phyloP scores from a whole-genome alignment of 495 filamentous ascomycete species.

The Aspergillus cavernicola region DNA sequence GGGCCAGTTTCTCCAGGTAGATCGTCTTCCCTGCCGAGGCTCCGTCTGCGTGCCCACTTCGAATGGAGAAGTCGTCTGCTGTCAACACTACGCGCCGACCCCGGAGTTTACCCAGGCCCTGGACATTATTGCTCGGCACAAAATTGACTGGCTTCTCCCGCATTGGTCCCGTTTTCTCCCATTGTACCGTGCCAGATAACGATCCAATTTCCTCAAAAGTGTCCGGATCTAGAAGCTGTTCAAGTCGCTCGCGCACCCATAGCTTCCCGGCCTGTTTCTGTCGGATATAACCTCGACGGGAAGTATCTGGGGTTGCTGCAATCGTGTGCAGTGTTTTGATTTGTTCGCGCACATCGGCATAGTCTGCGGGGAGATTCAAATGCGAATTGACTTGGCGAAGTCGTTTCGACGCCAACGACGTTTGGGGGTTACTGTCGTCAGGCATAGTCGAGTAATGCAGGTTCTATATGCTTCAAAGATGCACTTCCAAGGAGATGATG shows the following conservation, averaged over 20 bases:
- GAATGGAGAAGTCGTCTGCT: slow-evolving; percentile 61
- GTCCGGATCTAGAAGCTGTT: slow-evolving; percentile 49
- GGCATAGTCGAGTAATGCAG: not conserved
- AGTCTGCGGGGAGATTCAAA: slow-evolving; percentile 50
- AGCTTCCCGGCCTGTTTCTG: slow-evolving; percentile 62
- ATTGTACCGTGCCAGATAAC: slow-evolving; percentile 54
- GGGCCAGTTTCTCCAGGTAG: slow-evolving; percentile 53
- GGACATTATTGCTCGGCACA: slow-evolving; percentile 54
- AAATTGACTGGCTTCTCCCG: slow-evolving; percentile 49
- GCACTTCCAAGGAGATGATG: not conserved
- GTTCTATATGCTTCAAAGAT: not conserved
- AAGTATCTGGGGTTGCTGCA: slow-evolving; percentile 50
- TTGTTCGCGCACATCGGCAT: slow-evolving; percentile 56
- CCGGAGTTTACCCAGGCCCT: slow-evolving; percentile 43
- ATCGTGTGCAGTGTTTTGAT: slow-evolving; percentile 46
- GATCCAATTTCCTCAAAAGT: slow-evolving; percentile 57
- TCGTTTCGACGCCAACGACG: slow-evolving; percentile 28
- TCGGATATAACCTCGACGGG: slow-evolving; percentile 52
- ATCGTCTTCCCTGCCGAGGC: slow-evolving; percentile 54
- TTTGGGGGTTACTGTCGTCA: slow-evolving; percentile 13
- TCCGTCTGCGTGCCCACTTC: slow-evolving; percentile 61
- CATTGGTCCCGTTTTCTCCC: slow-evolving; percentile 45
- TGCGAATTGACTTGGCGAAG: slow-evolving; percentile 37
- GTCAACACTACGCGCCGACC: slow-evolving; percentile 56
- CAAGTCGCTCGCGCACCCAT: slow-evolving; percentile 61